phyloP scores from a whole-genome alignment of 179 eudicot species.

The Camellia oleifera region DNA sequence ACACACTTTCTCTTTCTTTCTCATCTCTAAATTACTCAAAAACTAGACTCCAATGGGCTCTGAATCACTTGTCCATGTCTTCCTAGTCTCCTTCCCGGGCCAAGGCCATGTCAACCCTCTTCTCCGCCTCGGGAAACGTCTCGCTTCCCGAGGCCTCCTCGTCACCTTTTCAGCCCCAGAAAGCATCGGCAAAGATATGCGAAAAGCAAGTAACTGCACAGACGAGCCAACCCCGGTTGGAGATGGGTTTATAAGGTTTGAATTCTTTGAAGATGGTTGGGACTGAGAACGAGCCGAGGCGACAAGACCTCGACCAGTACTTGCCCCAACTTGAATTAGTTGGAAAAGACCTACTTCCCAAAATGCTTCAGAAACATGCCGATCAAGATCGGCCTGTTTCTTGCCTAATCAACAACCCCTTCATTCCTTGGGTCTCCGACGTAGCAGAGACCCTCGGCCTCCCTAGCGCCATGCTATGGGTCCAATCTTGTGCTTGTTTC shows the following conservation, averaged over 20 bases:
- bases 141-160: constrained; percentile 59
- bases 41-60: constrained; percentile 2
- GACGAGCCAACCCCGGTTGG: constrained; percentile 51
- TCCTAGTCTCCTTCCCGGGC: constrained; percentile 66
- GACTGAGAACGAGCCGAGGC: constrained; percentile 33
- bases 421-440: constrained; percentile 85
- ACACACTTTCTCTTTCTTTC: background rate
- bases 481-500: constrained; percentile 74
- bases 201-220: constrained; percentile 28
- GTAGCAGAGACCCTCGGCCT: constrained; percentile 58
- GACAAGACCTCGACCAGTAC: constrained; percentile 47
- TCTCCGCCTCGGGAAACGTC: constrained; percentile 63
- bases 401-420: constrained; percentile 73
- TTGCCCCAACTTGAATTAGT: constrained; percentile 46
- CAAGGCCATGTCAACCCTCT: constrained; percentile 87
- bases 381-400: constrained; percentile 53
- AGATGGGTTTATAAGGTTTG: constrained; percentile 58
- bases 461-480: constrained; percentile 79
- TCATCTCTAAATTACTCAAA: background rate
- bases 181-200: constrained; percentile 35
- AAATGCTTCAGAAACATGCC: constrained; percentile 37
- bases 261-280: constrained; percentile 71
- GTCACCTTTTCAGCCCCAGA: constrained; percentile 64
- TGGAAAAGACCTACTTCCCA: constrained; percentile 46
- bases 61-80: constrained; percentile 41